Evolutionary conservation across 2,329 filamentous ascomycete species (phyloP).

Genomic region (Fusarium sp.): DNA sequence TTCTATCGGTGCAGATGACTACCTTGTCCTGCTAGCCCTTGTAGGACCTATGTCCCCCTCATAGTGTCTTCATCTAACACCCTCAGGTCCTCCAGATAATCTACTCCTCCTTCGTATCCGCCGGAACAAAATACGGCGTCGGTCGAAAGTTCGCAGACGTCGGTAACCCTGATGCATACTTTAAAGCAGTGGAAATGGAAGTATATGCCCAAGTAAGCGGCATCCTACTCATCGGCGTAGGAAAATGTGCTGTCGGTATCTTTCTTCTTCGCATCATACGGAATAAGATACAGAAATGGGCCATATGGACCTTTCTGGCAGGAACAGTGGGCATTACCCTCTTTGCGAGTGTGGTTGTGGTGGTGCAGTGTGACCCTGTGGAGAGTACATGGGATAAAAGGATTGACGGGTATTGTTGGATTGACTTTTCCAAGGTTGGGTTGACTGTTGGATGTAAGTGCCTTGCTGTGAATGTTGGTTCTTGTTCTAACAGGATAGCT

Average conservation of each 20-base stretch:
- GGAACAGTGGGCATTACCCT: conserved; percentile 5
- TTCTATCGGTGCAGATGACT: conserved; percentile 19
- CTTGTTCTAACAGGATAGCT: not conserved
- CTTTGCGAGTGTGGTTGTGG: conserved; percentile 3
- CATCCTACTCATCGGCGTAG: conserved; percentile 4
- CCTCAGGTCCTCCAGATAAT: conserved; percentile 6
- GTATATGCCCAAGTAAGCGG: conserved; percentile 19
- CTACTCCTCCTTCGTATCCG: conserved; percentile 21
- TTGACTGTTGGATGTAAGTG: conserved; percentile 29
- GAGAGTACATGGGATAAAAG: conserved; percentile 25
- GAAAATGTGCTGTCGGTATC: conserved; percentile 19
- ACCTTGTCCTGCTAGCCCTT: not conserved
- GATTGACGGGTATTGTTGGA: conserved; percentile 14
- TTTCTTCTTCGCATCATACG: conserved; percentile 17
- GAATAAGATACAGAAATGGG: conserved; percentile 15
- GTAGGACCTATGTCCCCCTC: too few species aligned
- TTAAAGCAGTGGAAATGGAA: conserved; percentile 14
- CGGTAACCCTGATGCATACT: conserved; percentile 3
- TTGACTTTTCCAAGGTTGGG: conserved; percentile 34
- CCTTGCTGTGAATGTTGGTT: rapidly evolving
- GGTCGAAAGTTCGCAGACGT: conserved; percentile 14
- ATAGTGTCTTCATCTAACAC: too few species aligned
- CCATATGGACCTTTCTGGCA: conserved; percentile 16
- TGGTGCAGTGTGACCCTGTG: conserved; percentile 22
- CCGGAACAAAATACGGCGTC: conserved; percentile 12